phyloP scores from a whole-genome alignment of 495 filamentous ascomycete species.

The Durotheca rogersii region DNA sequence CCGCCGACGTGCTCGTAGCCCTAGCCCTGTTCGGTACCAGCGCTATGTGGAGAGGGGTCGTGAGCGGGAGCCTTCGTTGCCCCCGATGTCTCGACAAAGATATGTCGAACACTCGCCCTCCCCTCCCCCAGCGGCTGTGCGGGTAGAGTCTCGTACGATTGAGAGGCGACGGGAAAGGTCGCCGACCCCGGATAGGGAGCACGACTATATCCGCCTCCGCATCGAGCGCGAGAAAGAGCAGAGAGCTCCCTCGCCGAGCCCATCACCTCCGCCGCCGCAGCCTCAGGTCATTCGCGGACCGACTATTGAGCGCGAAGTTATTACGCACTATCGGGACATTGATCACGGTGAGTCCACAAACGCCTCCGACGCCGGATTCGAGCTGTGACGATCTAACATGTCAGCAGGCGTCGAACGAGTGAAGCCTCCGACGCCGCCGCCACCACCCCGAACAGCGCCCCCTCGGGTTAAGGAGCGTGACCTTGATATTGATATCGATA shows the following conservation, averaged over 20 bases:
- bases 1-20: slow-evolving; percentile 42
- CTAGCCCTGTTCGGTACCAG: slow-evolving; percentile 45
- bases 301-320: slow-evolving; percentile 75
- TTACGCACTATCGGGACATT: slow-evolving; percentile 82
- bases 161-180: slow-evolving; percentile 32
- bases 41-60: slow-evolving; percentile 48
- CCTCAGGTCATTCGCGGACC: slow-evolving; percentile 64
- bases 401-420: slow-evolving; percentile 44
- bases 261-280: slow-evolving; percentile 50
- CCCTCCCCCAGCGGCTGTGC: slow-evolving; percentile 34
- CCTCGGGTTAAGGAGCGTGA: slow-evolving; percentile 42
- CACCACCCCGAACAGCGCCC: slow-evolving; percentile 38
- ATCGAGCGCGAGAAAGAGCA: slow-evolving; percentile 44
- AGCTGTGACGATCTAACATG: slow-evolving; percentile 7
- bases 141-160: slow-evolving; percentile 30
- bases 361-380: neutral
- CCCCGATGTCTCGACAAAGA: slow-evolving; percentile 21
- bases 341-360: slow-evolving; percentile 68
- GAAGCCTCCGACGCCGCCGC: slow-evolving; percentile 50
- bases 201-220: slow-evolving; percentile 41
- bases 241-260: slow-evolving; percentile 40
- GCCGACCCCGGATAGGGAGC: slow-evolving; percentile 35
- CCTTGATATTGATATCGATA: slow-evolving; percentile 58
- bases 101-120: slow-evolving; percentile 44
- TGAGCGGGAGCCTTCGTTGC: slow-evolving; percentile 31